Evolutionary conservation across 176 grass and related monocot species (phyloP).

Genomic region (bread wheat (Triticum aestivum)): DNA sequence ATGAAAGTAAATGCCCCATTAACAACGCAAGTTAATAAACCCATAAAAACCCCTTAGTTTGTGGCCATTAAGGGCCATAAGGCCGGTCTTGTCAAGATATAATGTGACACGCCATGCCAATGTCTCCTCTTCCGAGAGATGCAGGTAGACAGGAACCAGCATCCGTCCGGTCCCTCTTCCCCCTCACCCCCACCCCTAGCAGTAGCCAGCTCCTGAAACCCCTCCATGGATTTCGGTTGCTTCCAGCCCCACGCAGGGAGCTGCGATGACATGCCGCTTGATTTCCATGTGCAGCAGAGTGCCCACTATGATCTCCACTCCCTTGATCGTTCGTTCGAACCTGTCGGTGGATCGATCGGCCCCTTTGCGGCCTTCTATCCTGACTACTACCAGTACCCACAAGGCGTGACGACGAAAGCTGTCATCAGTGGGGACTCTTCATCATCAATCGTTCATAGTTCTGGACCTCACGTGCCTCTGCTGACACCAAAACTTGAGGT

Average conservation of each 20-base stretch:
- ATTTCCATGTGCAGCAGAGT: slow-evolving; percentile 32
- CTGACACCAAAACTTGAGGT: slow-evolving; percentile 41
- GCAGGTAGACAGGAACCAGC: not conserved
- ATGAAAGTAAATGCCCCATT: slow-evolving; percentile 34
- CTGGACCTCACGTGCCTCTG: slow-evolving; percentile 13
- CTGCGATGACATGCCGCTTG: slow-evolving; percentile 30
- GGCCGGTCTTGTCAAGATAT: slow-evolving; percentile 37
- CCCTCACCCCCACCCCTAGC: not conserved
- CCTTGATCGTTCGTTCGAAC: slow-evolving; percentile 20
- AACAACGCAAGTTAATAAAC: slow-evolving; percentile 33
- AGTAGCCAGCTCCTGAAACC: slow-evolving; percentile 19
- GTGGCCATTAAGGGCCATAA: slow-evolving; percentile 20
- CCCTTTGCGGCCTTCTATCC: slow-evolving; percentile 25
- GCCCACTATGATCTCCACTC: not conserved
- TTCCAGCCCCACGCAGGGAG: slow-evolving; percentile 32
- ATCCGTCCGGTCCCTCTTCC: not conserved
- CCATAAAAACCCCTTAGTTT: slow-evolving; percentile 34
- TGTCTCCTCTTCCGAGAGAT: slow-evolving; percentile 32
- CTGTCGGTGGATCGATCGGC: not conserved
- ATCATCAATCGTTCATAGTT: not conserved
- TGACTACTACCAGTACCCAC: not conserved
- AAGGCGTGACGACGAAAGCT: not conserved
- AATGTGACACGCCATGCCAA: slow-evolving; percentile 2
- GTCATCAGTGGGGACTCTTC: not conserved
- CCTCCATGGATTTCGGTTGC: slow-evolving; percentile 48